Conservation (phyloP, 2,329 filamentous ascomycete genomes). For the Colletotrichum navitas region DNA sequence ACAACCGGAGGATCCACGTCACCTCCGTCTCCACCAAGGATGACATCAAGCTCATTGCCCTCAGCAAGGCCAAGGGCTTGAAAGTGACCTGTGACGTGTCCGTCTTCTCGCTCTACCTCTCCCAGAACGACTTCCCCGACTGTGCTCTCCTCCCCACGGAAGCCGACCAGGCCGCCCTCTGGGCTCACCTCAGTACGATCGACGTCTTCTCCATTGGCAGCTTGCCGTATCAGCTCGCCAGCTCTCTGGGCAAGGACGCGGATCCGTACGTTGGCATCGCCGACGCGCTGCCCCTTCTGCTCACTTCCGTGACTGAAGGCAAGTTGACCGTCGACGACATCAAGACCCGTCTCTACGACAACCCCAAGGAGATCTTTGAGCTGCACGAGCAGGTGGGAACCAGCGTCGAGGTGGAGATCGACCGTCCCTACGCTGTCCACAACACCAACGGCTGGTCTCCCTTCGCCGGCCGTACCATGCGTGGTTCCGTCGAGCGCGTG, state of each 20-base stretch:
- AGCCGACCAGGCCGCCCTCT: slow-evolving; percentile 78
- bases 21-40: slow-evolving; percentile 86
- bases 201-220: slow-evolving; percentile 86
- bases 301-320: slow-evolving; percentile 81
- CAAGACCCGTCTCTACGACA: slow-evolving; percentile 78
- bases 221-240: slow-evolving; percentile 80
- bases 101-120: slow-evolving; percentile 83
- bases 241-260: slow-evolving; percentile 63
- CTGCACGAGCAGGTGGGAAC: slow-evolving; percentile 83
- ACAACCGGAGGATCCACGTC: slow-evolving; percentile 83
- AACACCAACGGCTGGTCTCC: slow-evolving; percentile 73
- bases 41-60: slow-evolving; percentile 80
- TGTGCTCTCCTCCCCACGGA: slow-evolving; percentile 75
- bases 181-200: slow-evolving; percentile 79
- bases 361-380: slow-evolving; percentile 85
- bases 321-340: slow-evolving; percentile 81
- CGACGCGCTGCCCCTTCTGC: slow-evolving; percentile 79
- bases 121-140: slow-evolving; percentile 76
- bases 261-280: slow-evolving; percentile 76
- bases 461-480: slow-evolving; percentile 76
- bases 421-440: slow-evolving; percentile 74
- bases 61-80: slow-evolving; percentile 85
- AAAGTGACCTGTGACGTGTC: slow-evolving; percentile 86
- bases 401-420: slow-evolving; percentile 80
- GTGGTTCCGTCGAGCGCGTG: slow-evolving; percentile 79